Conservation (phyloP, 768 basidiomycete genomes). For the Candolleomyces aberdarensis region DNA sequence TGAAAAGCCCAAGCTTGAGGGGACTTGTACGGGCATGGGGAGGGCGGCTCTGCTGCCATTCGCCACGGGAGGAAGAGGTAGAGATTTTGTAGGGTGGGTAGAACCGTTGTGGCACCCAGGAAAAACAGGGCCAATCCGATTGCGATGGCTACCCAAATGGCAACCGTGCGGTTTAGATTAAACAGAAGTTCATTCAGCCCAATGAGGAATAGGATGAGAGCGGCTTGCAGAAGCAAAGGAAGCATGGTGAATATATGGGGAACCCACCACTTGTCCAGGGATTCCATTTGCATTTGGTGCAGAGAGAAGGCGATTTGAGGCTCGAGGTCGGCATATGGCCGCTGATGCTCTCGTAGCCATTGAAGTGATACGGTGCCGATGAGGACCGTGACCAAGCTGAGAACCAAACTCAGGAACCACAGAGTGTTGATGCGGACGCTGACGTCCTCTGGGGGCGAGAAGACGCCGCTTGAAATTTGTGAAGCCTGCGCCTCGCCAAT, state of each 20-base stretch:
- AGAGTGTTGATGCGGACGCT: slow-evolving; percentile 12
- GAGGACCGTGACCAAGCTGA: slow-evolving; percentile 15
- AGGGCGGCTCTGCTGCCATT: background rate
- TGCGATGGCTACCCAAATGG: slow-evolving; percentile 16
- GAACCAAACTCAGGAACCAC: slow-evolving; percentile 18
- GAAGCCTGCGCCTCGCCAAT: background rate
- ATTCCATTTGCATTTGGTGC: slow-evolving; percentile 26
- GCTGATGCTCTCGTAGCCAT: slow-evolving; percentile 20
- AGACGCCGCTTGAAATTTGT: background rate
- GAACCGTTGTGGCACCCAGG: slow-evolving; percentile 18
- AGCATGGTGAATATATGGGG: slow-evolving; percentile 24
- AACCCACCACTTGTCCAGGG: slow-evolving; percentile 25
- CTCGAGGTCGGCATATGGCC: background rate
- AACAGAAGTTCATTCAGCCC: slow-evolving; percentile 27
- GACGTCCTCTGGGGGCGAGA: background rate
- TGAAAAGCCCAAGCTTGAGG: slow-evolving; percentile 9
- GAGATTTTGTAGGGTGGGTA: slow-evolving; percentile 20
- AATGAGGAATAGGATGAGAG: slow-evolving; percentile 26
- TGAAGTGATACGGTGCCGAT: slow-evolving; percentile 18
- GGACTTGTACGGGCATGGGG: slow-evolving; percentile 10
- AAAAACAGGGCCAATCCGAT: slow-evolving; percentile 18
- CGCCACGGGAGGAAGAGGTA: background rate
- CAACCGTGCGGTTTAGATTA: slow-evolving; percentile 18
- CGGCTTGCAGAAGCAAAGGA: slow-evolving; percentile 25
- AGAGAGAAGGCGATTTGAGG: slow-evolving; percentile 12